Base-by-base conservation (phyloP, 108 stramenopile species). In the Conticribra weissflogii region DNA sequence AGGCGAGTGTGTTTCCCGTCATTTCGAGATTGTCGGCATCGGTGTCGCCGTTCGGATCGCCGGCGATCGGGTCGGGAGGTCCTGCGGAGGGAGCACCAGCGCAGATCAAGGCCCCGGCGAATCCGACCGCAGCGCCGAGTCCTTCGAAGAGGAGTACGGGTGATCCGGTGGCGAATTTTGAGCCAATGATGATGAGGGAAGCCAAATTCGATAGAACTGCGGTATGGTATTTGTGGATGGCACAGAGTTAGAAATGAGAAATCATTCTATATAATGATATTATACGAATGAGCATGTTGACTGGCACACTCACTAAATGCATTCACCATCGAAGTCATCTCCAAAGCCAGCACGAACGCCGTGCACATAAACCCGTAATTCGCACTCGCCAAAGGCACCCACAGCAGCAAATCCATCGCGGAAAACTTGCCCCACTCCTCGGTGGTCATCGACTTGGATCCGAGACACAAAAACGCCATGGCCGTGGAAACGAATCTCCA, bases 301-400 rank as follows among this genome's bases (percentile, higher is more conserved):
- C 45, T 16, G 12, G 12, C 8, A 29, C 9, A 63, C 62, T 45
- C 25, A 67, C 48, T 68, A 24, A 82, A 74, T 32, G 86, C 86
- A 62, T 86, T 90, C 4, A 84, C 85, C 21, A 90, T 54, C 3
- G 86, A 58, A 0, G 89, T 87, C 56, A 79, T 81, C 12, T 76
- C 69, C 16, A 90, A 57, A 0, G 89, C 55, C 46, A 66, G 29
- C 22, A 64, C 80, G 66, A 87, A 90, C 15, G 65, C 25, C 16
- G 85, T 44, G 22, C 52, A 44, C 63, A 82, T 60, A n/a, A 68
- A 59, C 16, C 50, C 76, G 48, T 86, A 90, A 52, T 60, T 78
- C 0, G 71, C 17, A 12, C 65, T 70, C n/a, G 82, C 72, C 24
- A 78, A 50, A 27, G 81, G 50, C 34, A 86, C 55, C 16, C 55